Evolutionary conservation across 257 asterid species (phyloP), one percentile per base, ranked within the genome.

Genomic region (Solanum lycopersicoides): DNA sequence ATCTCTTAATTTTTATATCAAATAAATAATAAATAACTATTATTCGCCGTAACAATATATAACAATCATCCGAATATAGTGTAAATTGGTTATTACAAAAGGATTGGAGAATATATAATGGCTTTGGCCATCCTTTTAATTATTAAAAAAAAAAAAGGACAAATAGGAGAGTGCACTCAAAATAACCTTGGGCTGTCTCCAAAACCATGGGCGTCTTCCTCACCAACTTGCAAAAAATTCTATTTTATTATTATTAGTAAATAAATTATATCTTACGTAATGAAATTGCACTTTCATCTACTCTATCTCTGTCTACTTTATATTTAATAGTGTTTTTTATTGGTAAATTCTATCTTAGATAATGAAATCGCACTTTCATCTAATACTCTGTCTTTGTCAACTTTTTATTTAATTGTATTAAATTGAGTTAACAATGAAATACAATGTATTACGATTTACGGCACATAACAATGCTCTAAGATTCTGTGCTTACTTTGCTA

Each of bases 161-260:
- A 56, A 53, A 16, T n/a, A 87, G 63, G 63, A 77, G 20, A 77
- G 63, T 2, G 83, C 63, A 44, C 83, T 44, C 37, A 44, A 77
- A 25, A 7, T 44, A 90, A 86, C 91, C 85, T 68, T 41, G 92
- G 77, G 89, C 91, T 73, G 39, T 12, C n/a, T 75, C 69, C 86
- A 89, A 92, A 72, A 91, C 93, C 44, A 20, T 89, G 93, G 91
- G 91, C 90, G 88, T 86, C 89, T 41, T 50, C 16, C 10, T 88
- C 92, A 50, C 84, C 91, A 87, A 90, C 87, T 86, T 89, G 89
- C 50, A 34, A 16, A 82, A 12, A 32, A 69, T 71, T 30, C 37
- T 56, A 28, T 5, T 77, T 77, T 76, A 23, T 44, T 47, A 14
- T 5, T 8, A 44, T 77, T 25, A 39, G 63, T 77, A 44, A 77